A percentile compares a stretch with the other conserved stretches of the same genome.
phyloP scores from a whole-genome alignment of 2,329 filamentous ascomycete species.

The Penicillium polonicum region DNA sequence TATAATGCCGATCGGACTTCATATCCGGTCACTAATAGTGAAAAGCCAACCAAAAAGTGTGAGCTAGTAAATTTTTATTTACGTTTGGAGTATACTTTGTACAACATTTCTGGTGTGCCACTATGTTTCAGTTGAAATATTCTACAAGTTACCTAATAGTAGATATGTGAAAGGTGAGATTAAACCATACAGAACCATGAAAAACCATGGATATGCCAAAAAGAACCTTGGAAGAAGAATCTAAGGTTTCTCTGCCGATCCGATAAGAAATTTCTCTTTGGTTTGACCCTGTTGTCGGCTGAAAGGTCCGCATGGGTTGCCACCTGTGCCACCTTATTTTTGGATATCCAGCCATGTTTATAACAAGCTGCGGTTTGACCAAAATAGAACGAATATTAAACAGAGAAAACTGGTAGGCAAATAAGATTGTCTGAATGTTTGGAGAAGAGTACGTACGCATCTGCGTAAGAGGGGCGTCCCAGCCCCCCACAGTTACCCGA shows the following conservation, averaged over 20 bases:
- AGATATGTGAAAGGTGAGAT: background rate
- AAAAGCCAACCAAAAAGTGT: background rate
- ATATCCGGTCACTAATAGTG: background rate
- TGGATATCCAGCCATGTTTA: background rate
- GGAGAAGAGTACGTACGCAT: conserved; percentile 7
- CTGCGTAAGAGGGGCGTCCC: conserved; percentile 5
- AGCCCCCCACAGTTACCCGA: conserved; percentile 2
- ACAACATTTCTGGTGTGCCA: background rate
- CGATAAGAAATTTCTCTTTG: background rate
- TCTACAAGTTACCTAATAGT: background rate
- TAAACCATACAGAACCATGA: background rate
- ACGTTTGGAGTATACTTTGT: background rate
- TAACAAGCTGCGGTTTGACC: background rate
- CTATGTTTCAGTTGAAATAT: background rate
- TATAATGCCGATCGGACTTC: background rate
- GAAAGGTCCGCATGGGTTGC: background rate
- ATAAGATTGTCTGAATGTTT: background rate
- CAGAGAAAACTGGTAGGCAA: background rate
- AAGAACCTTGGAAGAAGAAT: background rate
- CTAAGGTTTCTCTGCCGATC: background rate
- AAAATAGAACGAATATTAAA: background rate
- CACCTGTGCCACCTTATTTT: conserved; percentile 1
- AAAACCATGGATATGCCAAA: background rate
- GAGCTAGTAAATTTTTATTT: background rate
- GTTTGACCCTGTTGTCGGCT: background rate